These are phyloP conservation scores for Penstemon eatonii DNA, from an alignment of 257 asterid genomes.

Conservation along the genomic window DNA sequence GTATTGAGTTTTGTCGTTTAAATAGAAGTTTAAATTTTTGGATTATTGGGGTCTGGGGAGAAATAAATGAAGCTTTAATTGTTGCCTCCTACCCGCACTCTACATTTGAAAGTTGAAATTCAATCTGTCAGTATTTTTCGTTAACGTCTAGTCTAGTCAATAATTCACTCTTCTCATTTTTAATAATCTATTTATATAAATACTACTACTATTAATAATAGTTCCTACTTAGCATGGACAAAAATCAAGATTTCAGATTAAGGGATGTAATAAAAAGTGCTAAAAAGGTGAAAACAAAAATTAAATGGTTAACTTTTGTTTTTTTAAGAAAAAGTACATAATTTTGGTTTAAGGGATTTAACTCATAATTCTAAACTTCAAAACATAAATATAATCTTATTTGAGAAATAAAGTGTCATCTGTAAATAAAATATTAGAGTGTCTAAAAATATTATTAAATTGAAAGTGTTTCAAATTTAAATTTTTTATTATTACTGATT, in stretches of 20 bases:
- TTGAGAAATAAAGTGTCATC: too few relatives aligned
- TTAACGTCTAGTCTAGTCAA: constrained; percentile 24
- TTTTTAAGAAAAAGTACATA: too few relatives aligned
- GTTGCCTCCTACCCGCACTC: constrained; percentile 28
- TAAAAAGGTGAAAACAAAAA: neutral
- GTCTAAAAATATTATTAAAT: too few relatives aligned
- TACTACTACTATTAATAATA: neutral
- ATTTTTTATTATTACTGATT: too few relatives aligned
- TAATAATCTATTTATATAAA: neutral
- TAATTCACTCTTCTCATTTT: neutral
- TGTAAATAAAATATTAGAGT: too few relatives aligned
- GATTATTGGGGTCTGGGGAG: constrained; percentile 27
- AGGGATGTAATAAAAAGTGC: neutral
- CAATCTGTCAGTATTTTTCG: constrained; percentile 22
- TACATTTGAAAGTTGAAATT: constrained; percentile 39
- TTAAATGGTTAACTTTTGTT: neutral
- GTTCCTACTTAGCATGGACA: neutral
- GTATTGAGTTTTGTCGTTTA: constrained; percentile 5
- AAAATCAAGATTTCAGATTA: neutral
- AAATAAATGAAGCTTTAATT: constrained; percentile 30
- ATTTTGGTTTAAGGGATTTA: too few relatives aligned
- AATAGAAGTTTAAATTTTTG: constrained; percentile 8
- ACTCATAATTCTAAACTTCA: too few relatives aligned
- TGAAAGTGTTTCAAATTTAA: too few relatives aligned
- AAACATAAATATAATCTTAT: too few relatives aligned